Base-by-base conservation (phyloP, 768 basidiomycete species). In the Suillus cothurnatus region DNA sequence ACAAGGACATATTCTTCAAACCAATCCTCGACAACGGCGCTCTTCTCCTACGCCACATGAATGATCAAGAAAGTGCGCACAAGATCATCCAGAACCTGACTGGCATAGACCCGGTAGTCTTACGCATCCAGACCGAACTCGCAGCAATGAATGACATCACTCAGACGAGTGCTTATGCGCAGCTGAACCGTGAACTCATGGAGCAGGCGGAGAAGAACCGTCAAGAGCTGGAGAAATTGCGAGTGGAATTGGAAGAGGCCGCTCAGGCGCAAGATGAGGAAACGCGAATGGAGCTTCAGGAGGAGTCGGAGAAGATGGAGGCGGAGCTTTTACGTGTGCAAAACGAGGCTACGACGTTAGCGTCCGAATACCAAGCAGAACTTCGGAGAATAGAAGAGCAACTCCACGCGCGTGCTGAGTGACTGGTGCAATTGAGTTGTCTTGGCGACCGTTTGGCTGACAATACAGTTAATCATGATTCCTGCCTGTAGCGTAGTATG, bases 71-170 rank as follows among this genome's bases (percentile, higher is more conserved):
- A 31, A 85, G 85, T 2, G 84, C 83, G 23, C 80, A 80, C 39
- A 71, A 61, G 2, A 84, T 88, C 66, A 67, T 88, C 0, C 77
- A 78, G 11, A 69, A 73, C 8, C 71, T 88, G 31, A 64, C 85
- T 14, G 68, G 73, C 50, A 82, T 80, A 39, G 70, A 73, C 5
- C 81, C 86, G 0, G 66, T 79, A 3, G 74, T 81, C 0, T 77
- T 88, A 9, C 81, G 79, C 34, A 86, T 89, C 45, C 88, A 88
- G 69, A 72, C 77, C 9, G 87, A 89, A 66, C 75, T 88, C 17
- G 81, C 81, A 38, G 78, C 82, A 60, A 76, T 80, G 8, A 76
- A 81, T 47, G 78, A 82, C 36, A 81, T 88, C 43, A 76, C 81
- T n/a, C 77, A 88, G 66, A 87, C 88, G 0, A 77, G 77, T 1